These are phyloP conservation scores for Corinectria fuckeliana DNA, from an alignment of 2,329 filamentous ascomycete genomes.

Conservation along the genomic window DNA sequence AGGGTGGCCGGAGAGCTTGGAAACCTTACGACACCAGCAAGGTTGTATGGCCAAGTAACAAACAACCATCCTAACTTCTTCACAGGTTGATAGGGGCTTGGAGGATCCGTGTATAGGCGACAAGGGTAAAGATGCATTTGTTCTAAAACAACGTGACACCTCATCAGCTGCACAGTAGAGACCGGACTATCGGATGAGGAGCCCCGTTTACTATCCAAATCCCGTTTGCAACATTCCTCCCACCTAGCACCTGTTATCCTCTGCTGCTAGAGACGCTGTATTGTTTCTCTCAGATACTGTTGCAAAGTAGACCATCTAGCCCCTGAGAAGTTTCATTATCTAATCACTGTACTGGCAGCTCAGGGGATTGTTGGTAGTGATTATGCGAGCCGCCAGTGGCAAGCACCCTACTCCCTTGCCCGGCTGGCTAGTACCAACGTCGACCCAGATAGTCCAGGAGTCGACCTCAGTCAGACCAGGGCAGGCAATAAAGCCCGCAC, in stretches of 20 bases:
- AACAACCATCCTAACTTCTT: not conserved
- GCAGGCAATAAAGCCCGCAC: not conserved
- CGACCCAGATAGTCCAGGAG: not conserved
- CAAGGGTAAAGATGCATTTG: no score
- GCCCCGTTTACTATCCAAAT: no score
- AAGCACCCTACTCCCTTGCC: not conserved
- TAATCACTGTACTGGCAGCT: not conserved
- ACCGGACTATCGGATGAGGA: not conserved
- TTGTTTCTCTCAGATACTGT: no score
- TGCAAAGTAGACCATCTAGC: not conserved
- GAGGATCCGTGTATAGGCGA: no score
- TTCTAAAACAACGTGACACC: no score
- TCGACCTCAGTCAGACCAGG: not conserved
- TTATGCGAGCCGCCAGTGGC: not conserved
- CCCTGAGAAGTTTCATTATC: not conserved
- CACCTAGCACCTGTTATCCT: no score
- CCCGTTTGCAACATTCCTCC: no score
- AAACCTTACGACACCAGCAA: not conserved
- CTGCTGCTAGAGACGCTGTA: no score
- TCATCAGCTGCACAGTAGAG: not conserved
- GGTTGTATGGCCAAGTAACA: not conserved
- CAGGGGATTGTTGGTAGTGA: not conserved
- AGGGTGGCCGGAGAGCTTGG: not conserved
- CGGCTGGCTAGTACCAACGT: not conserved
- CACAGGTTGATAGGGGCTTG: not conserved